Evolutionary conservation across 1,284 basidiomycete genomes (phyloP), one percentile per base, ranked within the genome.

Genomic region (Rhodotorula sp.): DNA sequence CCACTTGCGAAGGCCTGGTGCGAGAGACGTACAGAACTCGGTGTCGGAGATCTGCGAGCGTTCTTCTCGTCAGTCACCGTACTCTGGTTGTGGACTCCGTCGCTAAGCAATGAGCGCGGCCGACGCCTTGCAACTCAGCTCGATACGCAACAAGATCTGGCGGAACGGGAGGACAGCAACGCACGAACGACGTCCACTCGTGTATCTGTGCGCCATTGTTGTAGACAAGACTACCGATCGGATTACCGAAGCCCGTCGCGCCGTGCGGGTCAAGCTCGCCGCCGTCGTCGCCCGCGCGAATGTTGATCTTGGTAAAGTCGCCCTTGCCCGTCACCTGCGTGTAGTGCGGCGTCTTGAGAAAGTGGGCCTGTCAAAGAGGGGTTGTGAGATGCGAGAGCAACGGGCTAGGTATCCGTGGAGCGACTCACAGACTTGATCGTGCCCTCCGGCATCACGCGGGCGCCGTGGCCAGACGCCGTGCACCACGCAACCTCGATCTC

Each of bases 221-320:
- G 41, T 62, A 71, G 5, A 71, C 69, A 32, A 67, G 61, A 6
- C 34, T n/a, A 25, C 60, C 72, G 12, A 66, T 61, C 17, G 73
- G 73, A 46, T 74, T 74, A 5, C 73, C 73, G 36, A 37, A 25
- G 21, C 73, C 73, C 27, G 62, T 55, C 3, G 68, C 72, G 22
- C 67, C 71, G 29, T 73, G 73, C 25, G 73, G 73, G 65, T 74
- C 75, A 3, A 76, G 66, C 79, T 82, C 81, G 63, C 81, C 81
- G 34, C 81, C 81, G 36, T 76, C 73, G 73, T 82, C 81, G 41
- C 77, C 78, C 5, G 61, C 66, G 7, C 57, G 50, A 66, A 82
- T 75, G 74, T 79, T 78, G 56, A 82, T 78, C 77, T 80, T 81
- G 71, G 80, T 81, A 34, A 82, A 80, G 76, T 82, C 79, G 50